phyloP scores from a whole-genome alignment of 768 basidiomycete species.

The Tricholoma terreum region DNA sequence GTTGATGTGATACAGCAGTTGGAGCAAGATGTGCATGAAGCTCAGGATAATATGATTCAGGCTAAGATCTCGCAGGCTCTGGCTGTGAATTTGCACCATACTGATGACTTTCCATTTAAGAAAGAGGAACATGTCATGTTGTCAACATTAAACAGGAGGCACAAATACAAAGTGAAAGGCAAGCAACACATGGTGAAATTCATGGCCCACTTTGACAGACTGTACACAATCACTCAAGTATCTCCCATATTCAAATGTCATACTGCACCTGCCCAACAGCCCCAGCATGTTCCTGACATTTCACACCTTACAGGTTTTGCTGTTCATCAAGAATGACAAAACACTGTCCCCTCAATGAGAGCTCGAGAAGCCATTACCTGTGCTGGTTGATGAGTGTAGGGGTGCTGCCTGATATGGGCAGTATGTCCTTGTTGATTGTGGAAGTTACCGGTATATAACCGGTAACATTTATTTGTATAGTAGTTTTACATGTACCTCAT shows the following conservation, averaged over 20 bases:
- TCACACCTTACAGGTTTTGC: conserved; percentile 28
- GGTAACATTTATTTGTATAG: too few relatives aligned
- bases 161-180: conserved; percentile 19
- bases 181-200: conserved; percentile 33
- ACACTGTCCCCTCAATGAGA: conserved; percentile 25
- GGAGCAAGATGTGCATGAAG: conserved; percentile 1
- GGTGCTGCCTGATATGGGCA: too few relatives aligned
- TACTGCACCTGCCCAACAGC: conserved; percentile 16
- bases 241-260: conserved; percentile 15
- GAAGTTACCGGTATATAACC: too few relatives aligned
- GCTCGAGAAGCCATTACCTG: conserved; percentile 13
- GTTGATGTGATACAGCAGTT: conserved; percentile 7
- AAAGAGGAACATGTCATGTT: conserved; percentile 26
- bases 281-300: conserved; percentile 26
- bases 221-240: conserved; percentile 18
- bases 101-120: background rate
- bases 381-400: conserved; percentile 26
- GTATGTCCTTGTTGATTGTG: too few relatives aligned
- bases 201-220: conserved; percentile 32
- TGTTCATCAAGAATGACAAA: conserved; percentile 27
- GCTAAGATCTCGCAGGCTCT: conserved; percentile 22
- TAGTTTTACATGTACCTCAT: too few relatives aligned
- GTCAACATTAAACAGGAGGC: conserved; percentile 19
- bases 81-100: conserved; percentile 12
- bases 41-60: conserved; percentile 14